Evolutionary conservation across 2,329 filamentous ascomycete genomes (phyloP).

Genomic region (Achaetomium macrosporum): DNA sequence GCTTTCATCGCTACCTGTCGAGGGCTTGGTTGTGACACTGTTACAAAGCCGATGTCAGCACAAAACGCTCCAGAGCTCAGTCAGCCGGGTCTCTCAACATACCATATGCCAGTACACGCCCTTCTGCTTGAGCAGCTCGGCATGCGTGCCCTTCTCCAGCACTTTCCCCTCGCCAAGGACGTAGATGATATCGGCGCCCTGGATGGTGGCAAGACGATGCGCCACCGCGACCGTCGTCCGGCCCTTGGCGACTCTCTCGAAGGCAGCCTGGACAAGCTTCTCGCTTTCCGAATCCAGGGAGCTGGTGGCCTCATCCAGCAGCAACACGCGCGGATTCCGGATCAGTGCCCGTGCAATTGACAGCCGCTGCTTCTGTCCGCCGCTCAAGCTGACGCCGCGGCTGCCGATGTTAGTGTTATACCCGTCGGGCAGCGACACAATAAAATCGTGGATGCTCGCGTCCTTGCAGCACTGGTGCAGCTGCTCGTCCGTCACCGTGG

Average conservation of each 20-base stretch:
- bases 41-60: constrained; percentile 18
- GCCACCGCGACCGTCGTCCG: constrained; percentile 70
- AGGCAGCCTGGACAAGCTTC: constrained; percentile 58
- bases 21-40: constrained; percentile 56
- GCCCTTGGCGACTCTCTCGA: constrained; percentile 57
- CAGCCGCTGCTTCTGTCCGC: constrained; percentile 67
- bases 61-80: neutral
- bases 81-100: constrained; percentile 28
- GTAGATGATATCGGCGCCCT: constrained; percentile 74
- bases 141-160: constrained; percentile 49
- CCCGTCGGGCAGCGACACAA: constrained; percentile 59
- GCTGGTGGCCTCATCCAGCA: constrained; percentile 69
- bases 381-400: constrained; percentile 56
- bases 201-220: constrained; percentile 69
- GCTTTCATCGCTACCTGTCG: constrained; percentile 37
- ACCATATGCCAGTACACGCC: constrained; percentile 57
- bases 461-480: constrained; percentile 50
- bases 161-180: constrained; percentile 63
- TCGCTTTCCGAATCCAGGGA: constrained; percentile 56
- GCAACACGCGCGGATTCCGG: constrained; percentile 57
- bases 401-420: constrained; percentile 64
- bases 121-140: constrained; percentile 44
- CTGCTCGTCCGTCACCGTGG: constrained; percentile 45
- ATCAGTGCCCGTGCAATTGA: constrained; percentile 65
- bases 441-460: constrained; percentile 67